A percentile compares a stretch with the other conserved stretches of the same genome.
phyloP scores from a whole-genome alignment of 169 alveolate genomes.

The Eimeria brunetti region DNA sequence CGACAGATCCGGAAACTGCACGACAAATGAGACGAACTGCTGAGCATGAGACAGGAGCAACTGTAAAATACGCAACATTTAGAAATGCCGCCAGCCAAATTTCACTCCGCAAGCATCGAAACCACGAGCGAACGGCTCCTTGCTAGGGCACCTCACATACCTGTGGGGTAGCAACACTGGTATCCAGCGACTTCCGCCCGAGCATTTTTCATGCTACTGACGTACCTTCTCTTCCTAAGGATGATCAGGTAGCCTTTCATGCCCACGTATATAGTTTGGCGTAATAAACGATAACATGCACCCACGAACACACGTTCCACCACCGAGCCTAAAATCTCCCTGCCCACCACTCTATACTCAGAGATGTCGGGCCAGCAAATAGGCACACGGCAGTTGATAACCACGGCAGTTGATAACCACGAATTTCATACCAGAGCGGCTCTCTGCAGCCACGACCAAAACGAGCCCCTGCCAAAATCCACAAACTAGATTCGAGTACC shows the following conservation, averaged over 20 bases:
- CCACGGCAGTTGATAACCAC: background rate
- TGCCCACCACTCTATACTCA: background rate
- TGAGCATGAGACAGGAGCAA: too few relatives aligned
- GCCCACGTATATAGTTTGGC: background rate
- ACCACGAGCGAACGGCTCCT: too few relatives aligned
- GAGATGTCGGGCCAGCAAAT: background rate
- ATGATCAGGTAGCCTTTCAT: background rate
- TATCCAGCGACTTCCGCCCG: background rate
- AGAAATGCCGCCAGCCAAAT: too few relatives aligned
- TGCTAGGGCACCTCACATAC: too few relatives aligned
- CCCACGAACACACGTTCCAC: background rate
- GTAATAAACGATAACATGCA: background rate
- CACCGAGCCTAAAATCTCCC: background rate
- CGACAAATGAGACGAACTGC: too few relatives aligned
- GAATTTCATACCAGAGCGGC: background rate
- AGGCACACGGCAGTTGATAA: background rate
- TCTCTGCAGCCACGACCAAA: background rate
- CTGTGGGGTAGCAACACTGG: too few relatives aligned
- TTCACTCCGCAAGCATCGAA: too few relatives aligned
- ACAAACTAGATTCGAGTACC: background rate
- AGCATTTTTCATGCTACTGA: background rate
- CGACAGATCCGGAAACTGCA: too few relatives aligned
- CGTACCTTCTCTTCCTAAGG: background rate
- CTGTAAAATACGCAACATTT: too few relatives aligned
- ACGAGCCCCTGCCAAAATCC: background rate